phyloP scores from a whole-genome alignment of 345 rosid species.

The Bruguiera sexangula region DNA sequence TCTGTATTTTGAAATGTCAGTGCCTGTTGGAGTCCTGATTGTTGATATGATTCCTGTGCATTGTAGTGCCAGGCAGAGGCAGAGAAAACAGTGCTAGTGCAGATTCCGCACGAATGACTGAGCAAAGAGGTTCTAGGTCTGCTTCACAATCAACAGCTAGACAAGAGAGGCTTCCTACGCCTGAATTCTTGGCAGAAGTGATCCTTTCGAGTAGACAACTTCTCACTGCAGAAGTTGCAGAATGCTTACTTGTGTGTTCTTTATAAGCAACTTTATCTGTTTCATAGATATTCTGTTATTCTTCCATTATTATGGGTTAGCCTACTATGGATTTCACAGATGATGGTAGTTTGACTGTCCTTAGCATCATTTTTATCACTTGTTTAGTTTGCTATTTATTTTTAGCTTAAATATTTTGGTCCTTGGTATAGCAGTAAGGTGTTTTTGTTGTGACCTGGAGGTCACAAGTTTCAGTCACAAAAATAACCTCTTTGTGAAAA shows the following conservation, averaged over 20 bases:
- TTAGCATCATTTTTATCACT: background rate
- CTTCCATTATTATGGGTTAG: slow-evolving; percentile 6
- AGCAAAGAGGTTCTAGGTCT: slow-evolving; percentile 34
- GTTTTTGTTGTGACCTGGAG: too few species aligned
- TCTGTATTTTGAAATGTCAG: slow-evolving; percentile 5
- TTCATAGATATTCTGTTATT: slow-evolving; percentile 2
- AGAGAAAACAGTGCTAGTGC: slow-evolving; percentile 34
- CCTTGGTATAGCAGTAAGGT: background rate
- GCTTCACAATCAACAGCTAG: slow-evolving; percentile 29
- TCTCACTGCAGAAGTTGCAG: slow-evolving; percentile 56
- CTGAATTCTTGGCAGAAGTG: slow-evolving; percentile 64
- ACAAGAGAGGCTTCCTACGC: slow-evolving; percentile 61
- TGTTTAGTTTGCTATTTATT: background rate
- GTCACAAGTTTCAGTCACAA: too few species aligned
- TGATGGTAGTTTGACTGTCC: background rate
- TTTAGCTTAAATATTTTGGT: background rate
- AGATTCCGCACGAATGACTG: slow-evolving; percentile 24
- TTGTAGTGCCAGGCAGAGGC: slow-evolving; percentile 38
- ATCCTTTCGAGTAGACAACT: slow-evolving; percentile 54
- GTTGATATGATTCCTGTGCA: slow-evolving; percentile 16
- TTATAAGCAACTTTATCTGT: slow-evolving; percentile 5
- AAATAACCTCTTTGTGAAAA: too few species aligned
- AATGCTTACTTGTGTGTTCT: slow-evolving; percentile 47
- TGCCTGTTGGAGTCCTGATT: background rate
- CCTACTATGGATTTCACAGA: background rate